Conservation (phyloP, 2,329 filamentous ascomycete species). For the Beauveria scarabaeidicola region DNA sequence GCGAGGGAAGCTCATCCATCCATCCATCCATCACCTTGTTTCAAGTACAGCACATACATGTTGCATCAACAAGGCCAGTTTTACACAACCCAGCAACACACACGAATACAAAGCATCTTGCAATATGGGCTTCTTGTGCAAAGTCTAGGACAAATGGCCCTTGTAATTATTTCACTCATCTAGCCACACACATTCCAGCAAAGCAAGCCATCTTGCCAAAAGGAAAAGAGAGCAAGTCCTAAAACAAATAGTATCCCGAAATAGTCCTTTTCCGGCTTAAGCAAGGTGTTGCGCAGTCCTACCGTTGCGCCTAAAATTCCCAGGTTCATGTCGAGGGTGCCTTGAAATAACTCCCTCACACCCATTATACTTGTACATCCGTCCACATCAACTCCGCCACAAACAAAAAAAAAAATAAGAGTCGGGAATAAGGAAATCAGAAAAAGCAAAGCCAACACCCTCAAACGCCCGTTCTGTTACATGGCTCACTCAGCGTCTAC, state of each 20-base stretch:
- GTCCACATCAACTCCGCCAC: neutral
- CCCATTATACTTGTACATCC: conserved; percentile 6
- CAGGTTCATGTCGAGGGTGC: neutral
- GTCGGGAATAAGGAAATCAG: no score
- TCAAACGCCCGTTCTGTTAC: conserved; percentile 8
- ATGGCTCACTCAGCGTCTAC: conserved; percentile 16
- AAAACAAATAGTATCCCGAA: neutral
- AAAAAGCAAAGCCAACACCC: neutral
- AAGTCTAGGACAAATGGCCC: no score
- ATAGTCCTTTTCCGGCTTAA: neutral
- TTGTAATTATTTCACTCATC: neutral
- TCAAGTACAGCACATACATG: no score
- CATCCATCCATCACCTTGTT: no score
- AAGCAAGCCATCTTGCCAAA: neutral
- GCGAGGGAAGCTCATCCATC: no score
- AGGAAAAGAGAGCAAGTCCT: neutral
- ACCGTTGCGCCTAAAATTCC: neutral
- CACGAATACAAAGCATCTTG: no score
- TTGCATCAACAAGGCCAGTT: no score
- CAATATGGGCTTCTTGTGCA: no score
- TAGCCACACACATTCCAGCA: neutral
- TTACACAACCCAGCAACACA: no score
- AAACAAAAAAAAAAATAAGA: neutral
- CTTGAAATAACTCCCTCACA: neutral
- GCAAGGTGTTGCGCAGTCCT: neutral